Evolutionary conservation across 1,139 yeast species (phyloP).

Genomic region (Taphrina deformans): DNA sequence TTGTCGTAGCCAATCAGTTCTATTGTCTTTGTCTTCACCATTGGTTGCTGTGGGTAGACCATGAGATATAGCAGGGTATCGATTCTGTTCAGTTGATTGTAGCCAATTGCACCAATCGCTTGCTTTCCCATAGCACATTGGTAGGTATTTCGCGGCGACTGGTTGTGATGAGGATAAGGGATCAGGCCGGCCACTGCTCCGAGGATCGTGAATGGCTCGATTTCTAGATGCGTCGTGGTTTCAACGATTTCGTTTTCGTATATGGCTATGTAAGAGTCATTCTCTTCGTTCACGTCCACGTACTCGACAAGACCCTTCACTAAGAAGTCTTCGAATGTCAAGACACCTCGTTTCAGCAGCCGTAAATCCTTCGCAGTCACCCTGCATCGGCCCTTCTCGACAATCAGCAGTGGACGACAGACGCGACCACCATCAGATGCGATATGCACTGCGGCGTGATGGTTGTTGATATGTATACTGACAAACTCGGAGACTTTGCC

Average conservation of each 20-base stretch:
- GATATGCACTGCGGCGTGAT: slow-evolving; percentile 89
- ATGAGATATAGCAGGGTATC: slow-evolving; percentile 89
- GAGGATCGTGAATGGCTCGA: slow-evolving; percentile 91
- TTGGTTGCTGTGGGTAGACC: slow-evolving; percentile 99
- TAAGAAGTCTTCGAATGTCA: slow-evolving; percentile 88
- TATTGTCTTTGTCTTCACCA: slow-evolving; percentile 96
- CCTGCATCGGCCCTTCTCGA: slow-evolving; percentile 65
- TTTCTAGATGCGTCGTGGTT: slow-evolving; percentile 83
- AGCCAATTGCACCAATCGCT: slow-evolving; percentile 98
- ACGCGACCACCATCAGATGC: slow-evolving; percentile 99
- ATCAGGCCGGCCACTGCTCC: slow-evolving; percentile 99
- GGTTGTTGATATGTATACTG: slow-evolving; percentile 83
- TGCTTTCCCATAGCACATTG: slow-evolving; percentile 99
- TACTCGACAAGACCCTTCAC: slow-evolving; percentile 87
- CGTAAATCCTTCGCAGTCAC: slow-evolving; percentile 71
- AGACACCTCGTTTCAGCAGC: slow-evolving; percentile 62
- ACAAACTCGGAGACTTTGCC: slow-evolving; percentile 89
- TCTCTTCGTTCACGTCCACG: slow-evolving; percentile 95
- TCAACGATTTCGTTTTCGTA: slow-evolving; percentile 65
- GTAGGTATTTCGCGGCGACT: slow-evolving; percentile 96
- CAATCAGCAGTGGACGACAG: slow-evolving; percentile 93
- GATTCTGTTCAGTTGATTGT: slow-evolving; percentile 91
- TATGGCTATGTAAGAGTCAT: slow-evolving; percentile 88
- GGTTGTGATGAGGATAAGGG: slow-evolving; percentile 99
- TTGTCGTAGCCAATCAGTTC: slow-evolving; percentile 94